These are phyloP conservation scores for Phlegmacium glaucopus DNA, from an alignment of 768 basidiomycete genomes.

Conservation along the genomic window DNA sequence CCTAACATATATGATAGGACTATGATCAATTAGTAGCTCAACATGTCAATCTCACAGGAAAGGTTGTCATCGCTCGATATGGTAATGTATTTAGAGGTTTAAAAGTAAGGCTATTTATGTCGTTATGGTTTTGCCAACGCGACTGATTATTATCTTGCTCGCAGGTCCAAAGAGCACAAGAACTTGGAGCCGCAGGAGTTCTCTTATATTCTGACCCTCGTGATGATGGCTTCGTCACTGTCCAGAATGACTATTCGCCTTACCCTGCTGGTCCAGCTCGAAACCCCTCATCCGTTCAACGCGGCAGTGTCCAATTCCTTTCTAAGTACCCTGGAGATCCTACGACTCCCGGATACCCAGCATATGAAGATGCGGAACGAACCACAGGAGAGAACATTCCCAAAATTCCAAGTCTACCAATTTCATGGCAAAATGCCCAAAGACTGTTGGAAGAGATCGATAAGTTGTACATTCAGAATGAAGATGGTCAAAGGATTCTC, in stretches of 20 bases:
- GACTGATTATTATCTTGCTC: slow-evolving; percentile 8
- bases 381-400: slow-evolving; percentile 60
- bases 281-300: slow-evolving; percentile 79
- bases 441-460: slow-evolving; percentile 58
- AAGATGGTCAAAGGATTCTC: slow-evolving; percentile 31
- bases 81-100: slow-evolving; percentile 79
- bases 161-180: slow-evolving; percentile 80
- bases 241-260: slow-evolving; percentile 69
- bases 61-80: slow-evolving; percentile 78
- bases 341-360: slow-evolving; percentile 83
- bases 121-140: neutral
- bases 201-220: slow-evolving; percentile 85
- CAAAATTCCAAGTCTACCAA: slow-evolving; percentile 81
- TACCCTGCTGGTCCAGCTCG: slow-evolving; percentile 89
- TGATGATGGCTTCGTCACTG: slow-evolving; percentile 79
- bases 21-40: slow-evolving; percentile 50
- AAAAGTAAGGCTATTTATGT: slow-evolving; percentile 50
- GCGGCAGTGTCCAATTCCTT: slow-evolving; percentile 78
- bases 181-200: slow-evolving; percentile 73
- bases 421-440: slow-evolving; percentile 83
- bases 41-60: slow-evolving; percentile 74
- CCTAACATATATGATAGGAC: slow-evolving; percentile 25
- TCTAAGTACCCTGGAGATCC: slow-evolving; percentile 72
- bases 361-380: slow-evolving; percentile 79
- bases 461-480: slow-evolving; percentile 26